Conservation (phyloP, 2,329 filamentous ascomycete species). For the Onygenales sp. region DNA sequence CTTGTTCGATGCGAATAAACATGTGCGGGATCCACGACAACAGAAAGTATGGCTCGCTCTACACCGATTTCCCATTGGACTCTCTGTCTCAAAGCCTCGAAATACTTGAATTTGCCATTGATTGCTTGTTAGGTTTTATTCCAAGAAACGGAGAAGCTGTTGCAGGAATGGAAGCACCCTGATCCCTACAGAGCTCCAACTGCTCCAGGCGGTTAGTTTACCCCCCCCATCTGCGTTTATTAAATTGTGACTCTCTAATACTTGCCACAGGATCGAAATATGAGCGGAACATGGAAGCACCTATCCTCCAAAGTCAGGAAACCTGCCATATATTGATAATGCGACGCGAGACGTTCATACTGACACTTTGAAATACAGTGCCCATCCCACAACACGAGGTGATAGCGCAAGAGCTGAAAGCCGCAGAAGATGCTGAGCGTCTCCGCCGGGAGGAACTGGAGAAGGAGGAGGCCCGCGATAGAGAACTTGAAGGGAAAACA, state of each 20-base stretch:
- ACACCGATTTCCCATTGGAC: no score
- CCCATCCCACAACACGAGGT: slow-evolving; percentile 17
- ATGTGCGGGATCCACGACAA: slow-evolving; percentile 73
- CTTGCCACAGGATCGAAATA: slow-evolving; percentile 72
- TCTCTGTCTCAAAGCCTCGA: not conserved
- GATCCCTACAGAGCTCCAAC: slow-evolving; percentile 86
- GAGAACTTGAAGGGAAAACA: not conserved
- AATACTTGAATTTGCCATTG: not conserved
- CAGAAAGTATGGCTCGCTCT: slow-evolving; percentile 55
- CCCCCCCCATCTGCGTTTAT: not conserved
- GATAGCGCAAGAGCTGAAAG: not conserved
- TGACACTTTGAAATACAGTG: slow-evolving; percentile 8
- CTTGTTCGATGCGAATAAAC: slow-evolving; percentile 86
- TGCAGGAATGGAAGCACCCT: slow-evolving; percentile 95
- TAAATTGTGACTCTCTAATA: slow-evolving; percentile 7
- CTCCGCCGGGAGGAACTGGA: not conserved
- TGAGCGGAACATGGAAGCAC: slow-evolving; percentile 81
- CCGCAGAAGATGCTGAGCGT: not conserved
- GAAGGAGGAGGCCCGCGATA: not conserved
- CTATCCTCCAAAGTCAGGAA: slow-evolving; percentile 61
- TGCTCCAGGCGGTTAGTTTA: slow-evolving; percentile 72
- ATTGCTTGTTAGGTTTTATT: slow-evolving; percentile 57
- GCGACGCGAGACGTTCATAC: not conserved
- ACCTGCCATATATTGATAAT: slow-evolving; percentile 5
- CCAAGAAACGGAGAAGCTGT: slow-evolving; percentile 74